phyloP scores from a whole-genome alignment of 768 basidiomycete species.

The Phaeotremella skinneri region DNA sequence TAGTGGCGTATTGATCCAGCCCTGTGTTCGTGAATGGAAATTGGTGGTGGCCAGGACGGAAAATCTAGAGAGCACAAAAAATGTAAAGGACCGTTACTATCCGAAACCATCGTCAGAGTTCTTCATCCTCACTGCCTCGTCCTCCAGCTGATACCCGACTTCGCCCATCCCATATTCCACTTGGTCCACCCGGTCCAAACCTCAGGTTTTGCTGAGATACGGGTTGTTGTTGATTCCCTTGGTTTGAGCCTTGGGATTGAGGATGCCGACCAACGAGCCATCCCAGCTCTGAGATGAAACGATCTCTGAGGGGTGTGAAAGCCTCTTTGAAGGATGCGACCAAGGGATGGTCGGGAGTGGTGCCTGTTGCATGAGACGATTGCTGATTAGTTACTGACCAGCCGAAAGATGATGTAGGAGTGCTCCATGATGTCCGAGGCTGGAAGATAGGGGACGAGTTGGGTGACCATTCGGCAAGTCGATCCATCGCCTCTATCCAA shows the following conservation, averaged over 20 bases:
- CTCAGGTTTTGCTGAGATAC: too few relatives aligned
- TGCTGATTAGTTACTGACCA: not conserved
- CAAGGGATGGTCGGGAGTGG: constrained; percentile 3
- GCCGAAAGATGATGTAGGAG: not conserved
- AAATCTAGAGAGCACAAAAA: too few relatives aligned
- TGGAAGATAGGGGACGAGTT: not conserved
- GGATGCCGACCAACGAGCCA: constrained; percentile 34
- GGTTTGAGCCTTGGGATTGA: constrained; percentile 33
- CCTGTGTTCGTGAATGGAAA: too few relatives aligned
- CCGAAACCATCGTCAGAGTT: too few relatives aligned
- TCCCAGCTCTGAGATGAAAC: constrained; percentile 29
- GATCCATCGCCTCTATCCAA: constrained; percentile 31
- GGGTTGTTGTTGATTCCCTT: constrained; percentile 30
- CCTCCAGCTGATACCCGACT: too few relatives aligned
- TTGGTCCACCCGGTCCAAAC: too few relatives aligned
- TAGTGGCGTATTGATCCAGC: too few relatives aligned
- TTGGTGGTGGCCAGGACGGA: too few relatives aligned
- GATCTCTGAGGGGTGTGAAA: constrained; percentile 20
- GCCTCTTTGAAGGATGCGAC: constrained; percentile 25
- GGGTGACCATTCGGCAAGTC: constrained; percentile 5
- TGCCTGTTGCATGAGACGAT: not conserved
- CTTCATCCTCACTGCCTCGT: too few relatives aligned
- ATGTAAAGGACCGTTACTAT: too few relatives aligned
- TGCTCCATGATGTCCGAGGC: constrained; percentile 9
- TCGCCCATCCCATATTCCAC: too few relatives aligned